Evolutionary conservation across 768 basidiomycete species (phyloP), one percentile per base, ranked within the genome.

Genomic region (Pisolithus tinctorius): DNA sequence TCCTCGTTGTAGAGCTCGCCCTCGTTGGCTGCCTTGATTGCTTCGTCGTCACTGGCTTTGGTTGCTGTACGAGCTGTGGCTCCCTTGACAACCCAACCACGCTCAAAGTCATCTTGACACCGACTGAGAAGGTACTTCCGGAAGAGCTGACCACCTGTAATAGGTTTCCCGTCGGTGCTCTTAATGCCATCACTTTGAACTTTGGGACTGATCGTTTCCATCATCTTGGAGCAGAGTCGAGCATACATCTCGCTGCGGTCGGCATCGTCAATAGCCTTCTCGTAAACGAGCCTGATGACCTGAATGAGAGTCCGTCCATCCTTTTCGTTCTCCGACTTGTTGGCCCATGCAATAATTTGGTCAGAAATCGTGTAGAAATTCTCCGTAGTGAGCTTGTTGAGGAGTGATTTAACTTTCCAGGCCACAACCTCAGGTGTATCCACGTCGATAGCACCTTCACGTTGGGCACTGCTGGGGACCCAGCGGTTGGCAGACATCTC

Each of bases 201-300:
- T 54, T 87, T 83, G 30, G 84, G 75, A 51, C 86, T 91, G 65
- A 98, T 89, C 64, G 82, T 83, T 70, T 93, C 91, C 88, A 94
- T 91, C 82, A 97, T 88, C 79, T 93, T 90, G 58, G 90, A 77
- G 66, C 94, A 97, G 37, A 99, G 75, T 30, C 89, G 84, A 30
- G 95, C 95, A 67, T 99, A 97, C 92, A 97, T 96, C 74, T 91
- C 88, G 2, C 90, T 94, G 88, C 91, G 93, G 7, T 85, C 81
- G 39, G 92, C 91, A 67, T 97, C 94, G 66, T 96, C 93, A 6
- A 90, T 96, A 10, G 93, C 94, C 76, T 94, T 96, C 69, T 96
- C 95, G 67, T 96, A 96, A 30, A 97, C 89, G 47, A 96, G 84
- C 52, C 86, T 83, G 69, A 96, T 97, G 65, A 98, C 94, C 60